Conservation (phyloP, 768 basidiomycete species). For the Suillus sp. region DNA sequence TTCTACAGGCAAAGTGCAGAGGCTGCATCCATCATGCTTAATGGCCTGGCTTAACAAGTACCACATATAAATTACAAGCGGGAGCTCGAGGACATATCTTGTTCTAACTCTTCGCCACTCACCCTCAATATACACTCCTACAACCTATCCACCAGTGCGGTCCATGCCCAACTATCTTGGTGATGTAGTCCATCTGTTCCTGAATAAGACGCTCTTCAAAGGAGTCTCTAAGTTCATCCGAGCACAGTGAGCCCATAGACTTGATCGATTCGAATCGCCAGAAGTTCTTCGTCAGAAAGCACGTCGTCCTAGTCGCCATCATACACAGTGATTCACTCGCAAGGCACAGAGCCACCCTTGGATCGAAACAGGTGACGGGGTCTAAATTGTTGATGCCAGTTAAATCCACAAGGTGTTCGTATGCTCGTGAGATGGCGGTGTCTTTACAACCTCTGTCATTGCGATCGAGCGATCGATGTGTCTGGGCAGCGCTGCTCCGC, state of each 20-base stretch:
- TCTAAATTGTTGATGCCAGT: neutral
- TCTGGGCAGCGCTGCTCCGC: no score
- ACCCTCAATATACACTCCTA: neutral
- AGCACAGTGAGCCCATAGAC: neutral
- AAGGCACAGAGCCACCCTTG: neutral
- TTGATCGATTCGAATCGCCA: neutral
- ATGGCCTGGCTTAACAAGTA: neutral
- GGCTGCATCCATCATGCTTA: no score
- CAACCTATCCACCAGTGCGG: neutral
- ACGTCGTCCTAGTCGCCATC: neutral
- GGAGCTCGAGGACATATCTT: neutral
- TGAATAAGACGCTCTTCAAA: neutral
- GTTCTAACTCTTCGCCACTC: neutral
- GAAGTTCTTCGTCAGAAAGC: neutral
- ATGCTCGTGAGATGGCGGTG: no score
- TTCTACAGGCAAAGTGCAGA: no score
- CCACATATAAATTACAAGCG: neutral
- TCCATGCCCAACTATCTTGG: neutral
- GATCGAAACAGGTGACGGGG: neutral
- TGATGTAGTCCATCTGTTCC: neutral
- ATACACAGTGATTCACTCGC: neutral
- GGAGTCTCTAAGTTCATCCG: neutral
- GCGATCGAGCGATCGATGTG: no score
- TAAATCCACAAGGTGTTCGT: no score
- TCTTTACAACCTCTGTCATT: no score